These are phyloP conservation scores for Diophrys sp. DNA, from an alignment of 73 alveolate species.

Conservation along the genomic window DNA sequence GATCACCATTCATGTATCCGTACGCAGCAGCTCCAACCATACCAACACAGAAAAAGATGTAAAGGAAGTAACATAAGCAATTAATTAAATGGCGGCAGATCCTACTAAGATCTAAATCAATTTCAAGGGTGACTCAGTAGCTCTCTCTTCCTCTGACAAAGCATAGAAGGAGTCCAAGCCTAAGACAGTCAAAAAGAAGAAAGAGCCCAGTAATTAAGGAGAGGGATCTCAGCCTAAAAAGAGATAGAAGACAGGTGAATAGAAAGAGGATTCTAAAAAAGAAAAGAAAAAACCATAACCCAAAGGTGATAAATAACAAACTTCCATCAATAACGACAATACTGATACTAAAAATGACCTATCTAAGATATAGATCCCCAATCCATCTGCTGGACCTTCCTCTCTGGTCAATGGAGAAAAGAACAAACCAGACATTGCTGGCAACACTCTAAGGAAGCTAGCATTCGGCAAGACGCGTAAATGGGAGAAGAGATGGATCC, in stretches of 20 bases:
- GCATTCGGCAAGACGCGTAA: slow-evolving; percentile 6
- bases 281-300: background rate
- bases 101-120: background rate
- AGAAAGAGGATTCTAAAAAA: background rate
- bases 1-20: slow-evolving; percentile 86
- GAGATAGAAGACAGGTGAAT: background rate
- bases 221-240: background rate
- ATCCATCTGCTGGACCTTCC: background rate
- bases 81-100: too few species aligned
- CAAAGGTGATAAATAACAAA: too few species aligned
- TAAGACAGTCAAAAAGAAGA: background rate
- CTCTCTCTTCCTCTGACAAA: background rate
- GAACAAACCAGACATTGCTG: background rate
- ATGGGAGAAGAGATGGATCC: slow-evolving; percentile 91
- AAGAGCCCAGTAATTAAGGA: background rate
- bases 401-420: background rate
- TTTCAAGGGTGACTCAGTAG: background rate
- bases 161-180: background rate
- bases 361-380: background rate
- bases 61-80: slow-evolving; percentile 89
- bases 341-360: background rate
- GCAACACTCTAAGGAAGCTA: background rate
- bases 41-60: slow-evolving; percentile 69
- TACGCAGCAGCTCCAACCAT: slow-evolving; percentile 61
- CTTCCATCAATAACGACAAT: too few species aligned